A percentile compares a stretch with the other conserved stretches of the same genome.
These are phyloP conservation scores for Pulveroboletus ravenelii DNA, from an alignment of 768 basidiomycete species.

Conservation along the genomic window DNA sequence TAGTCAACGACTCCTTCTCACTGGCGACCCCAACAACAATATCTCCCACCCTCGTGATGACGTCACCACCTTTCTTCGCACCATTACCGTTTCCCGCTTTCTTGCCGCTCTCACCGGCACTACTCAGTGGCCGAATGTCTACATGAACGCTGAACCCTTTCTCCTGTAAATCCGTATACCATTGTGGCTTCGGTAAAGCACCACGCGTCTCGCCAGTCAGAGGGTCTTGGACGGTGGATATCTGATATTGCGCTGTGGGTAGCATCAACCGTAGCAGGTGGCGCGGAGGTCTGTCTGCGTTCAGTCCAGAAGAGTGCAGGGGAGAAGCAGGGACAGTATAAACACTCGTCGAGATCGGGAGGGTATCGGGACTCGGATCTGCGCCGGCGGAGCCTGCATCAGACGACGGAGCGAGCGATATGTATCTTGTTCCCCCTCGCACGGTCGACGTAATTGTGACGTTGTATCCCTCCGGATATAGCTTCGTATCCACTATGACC, in stretches of 20 bases:
- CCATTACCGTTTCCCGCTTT: constrained; percentile 1
- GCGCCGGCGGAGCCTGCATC: background rate
- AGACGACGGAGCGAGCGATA: constrained; percentile 31
- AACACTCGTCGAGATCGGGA: constrained; percentile 56
- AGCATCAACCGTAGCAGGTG: constrained; percentile 76
- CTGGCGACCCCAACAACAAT: constrained; percentile 43
- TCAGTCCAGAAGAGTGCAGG: constrained; percentile 67
- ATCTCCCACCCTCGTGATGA: constrained; percentile 35
- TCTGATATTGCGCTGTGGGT: constrained; percentile 79
- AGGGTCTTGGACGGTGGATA: constrained; percentile 75
- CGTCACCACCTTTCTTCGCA: constrained; percentile 7
- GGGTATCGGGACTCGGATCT: constrained; percentile 14
- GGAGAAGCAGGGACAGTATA: constrained; percentile 81
- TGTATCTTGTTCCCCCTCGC: constrained; percentile 34
- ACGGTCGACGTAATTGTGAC: constrained; percentile 44
- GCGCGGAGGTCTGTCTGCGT: constrained; percentile 48
- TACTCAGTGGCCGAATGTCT: constrained; percentile 48
- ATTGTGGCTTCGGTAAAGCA: constrained; percentile 61
- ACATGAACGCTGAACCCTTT: constrained; percentile 55
- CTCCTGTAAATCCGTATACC: constrained; percentile 66
- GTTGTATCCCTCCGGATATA: constrained; percentile 74
- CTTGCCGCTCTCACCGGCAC: background rate
- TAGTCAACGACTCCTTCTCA: constrained; percentile 75
- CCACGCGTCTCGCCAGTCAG: constrained; percentile 63
- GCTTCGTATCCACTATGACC: constrained; percentile 73